phyloP scores from a whole-genome alignment of 495 filamentous ascomycete species.

The Hypoxylon lienhwacheense region DNA sequence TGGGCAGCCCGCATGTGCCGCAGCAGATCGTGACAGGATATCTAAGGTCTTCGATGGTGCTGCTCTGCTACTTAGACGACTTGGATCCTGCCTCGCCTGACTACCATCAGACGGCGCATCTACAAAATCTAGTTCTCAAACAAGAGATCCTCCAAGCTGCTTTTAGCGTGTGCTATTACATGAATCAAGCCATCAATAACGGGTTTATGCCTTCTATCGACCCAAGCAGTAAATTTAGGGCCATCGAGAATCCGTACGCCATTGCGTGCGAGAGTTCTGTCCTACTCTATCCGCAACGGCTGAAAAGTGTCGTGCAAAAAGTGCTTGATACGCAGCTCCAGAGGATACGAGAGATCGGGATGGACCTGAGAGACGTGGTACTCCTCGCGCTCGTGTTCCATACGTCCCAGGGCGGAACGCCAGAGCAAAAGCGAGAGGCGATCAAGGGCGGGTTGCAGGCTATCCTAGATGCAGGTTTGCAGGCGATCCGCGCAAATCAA shows the following conservation, averaged over 20 bases:
- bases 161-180: slow-evolving; percentile 44
- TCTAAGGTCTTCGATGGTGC: slow-evolving; percentile 43
- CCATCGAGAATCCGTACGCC: slow-evolving; percentile 25
- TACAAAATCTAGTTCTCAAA: slow-evolving; percentile 41
- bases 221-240: slow-evolving; percentile 19
- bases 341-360: slow-evolving; percentile 36
- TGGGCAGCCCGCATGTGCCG: slow-evolving; percentile 37
- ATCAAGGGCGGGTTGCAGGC: slow-evolving; percentile 34
- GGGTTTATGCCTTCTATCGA: slow-evolving; percentile 6
- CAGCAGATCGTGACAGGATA: slow-evolving; percentile 42
- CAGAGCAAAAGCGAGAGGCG: slow-evolving; percentile 31
- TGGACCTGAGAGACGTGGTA: slow-evolving; percentile 41
- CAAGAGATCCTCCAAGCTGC: slow-evolving; percentile 43
- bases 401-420: slow-evolving; percentile 33
- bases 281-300: slow-evolving; percentile 34
- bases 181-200: slow-evolving; percentile 33
- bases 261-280: slow-evolving; percentile 31
- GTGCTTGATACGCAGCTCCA: slow-evolving; percentile 35
- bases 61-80: slow-evolving; percentile 44
- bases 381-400: slow-evolving; percentile 40
- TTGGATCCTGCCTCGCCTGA: slow-evolving; percentile 36
- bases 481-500: slow-evolving; percentile 29
- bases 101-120: slow-evolving; percentile 38
- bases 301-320: slow-evolving; percentile 38
- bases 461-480: slow-evolving; percentile 36